These are phyloP conservation scores for Phylloporus sp. DNA, from an alignment of 768 basidiomycete genomes.

Conservation along the genomic window DNA sequence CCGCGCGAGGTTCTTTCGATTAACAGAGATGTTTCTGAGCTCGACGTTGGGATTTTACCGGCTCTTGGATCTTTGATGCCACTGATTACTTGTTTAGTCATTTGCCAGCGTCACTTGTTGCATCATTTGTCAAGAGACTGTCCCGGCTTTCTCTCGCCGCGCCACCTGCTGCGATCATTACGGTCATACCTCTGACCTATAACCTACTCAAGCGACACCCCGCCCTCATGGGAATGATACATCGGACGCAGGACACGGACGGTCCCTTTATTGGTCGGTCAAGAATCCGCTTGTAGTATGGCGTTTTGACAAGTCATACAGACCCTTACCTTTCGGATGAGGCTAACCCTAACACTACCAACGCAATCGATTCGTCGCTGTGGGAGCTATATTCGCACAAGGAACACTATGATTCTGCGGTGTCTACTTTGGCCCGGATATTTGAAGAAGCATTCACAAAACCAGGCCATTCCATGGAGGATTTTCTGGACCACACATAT, in stretches of 20 bases:
- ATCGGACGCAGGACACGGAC: conserved; percentile 47
- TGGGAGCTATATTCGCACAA: conserved; percentile 88
- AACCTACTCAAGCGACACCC: conserved; percentile 93
- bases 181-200: conserved; percentile 91
- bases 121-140: conserved; percentile 91
- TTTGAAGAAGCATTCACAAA: conserved; percentile 95
- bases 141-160: conserved; percentile 79
- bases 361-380: conserved; percentile 81
- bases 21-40: conserved; percentile 85
- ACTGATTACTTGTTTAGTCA: conserved; percentile 49
- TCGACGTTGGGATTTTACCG: conserved; percentile 69
- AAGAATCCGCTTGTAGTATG: neutral
- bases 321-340: conserved; percentile 73
- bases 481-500: conserved; percentile 94
- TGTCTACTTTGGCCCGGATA: conserved; percentile 85
- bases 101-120: conserved; percentile 85
- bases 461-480: conserved; percentile 84
- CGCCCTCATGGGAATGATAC: conserved; percentile 89
- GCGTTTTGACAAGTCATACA: conserved; percentile 17
- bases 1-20: conserved; percentile 90
- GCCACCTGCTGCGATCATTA: conserved; percentile 86
- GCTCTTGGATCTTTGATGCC: neutral
- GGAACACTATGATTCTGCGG: conserved; percentile 78
- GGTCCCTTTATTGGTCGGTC: conserved; percentile 34
- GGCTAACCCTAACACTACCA: conserved; percentile 67